Evolutionary conservation across 2,329 filamentous ascomycete species (phyloP), one percentile per base, ranked within the genome.

Genomic region (Thielaviopsis musarum): DNA sequence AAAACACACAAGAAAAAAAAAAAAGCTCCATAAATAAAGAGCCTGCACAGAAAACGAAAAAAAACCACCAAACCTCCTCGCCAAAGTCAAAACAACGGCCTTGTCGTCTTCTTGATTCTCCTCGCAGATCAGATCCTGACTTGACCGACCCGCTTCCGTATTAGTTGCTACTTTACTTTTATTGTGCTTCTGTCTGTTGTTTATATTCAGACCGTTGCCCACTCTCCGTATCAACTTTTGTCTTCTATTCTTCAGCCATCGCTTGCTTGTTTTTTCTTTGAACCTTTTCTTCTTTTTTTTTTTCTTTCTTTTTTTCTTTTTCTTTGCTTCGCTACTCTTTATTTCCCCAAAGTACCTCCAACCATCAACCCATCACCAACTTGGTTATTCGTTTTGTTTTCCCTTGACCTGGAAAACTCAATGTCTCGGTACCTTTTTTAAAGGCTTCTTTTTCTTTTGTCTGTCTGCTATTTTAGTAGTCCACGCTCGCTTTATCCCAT

Each of bases 401-500:
- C 54, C 48, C 45, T 34, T 19, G 26, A 48, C 19, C 53, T 26
- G 49, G 49, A 58, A 57, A 30, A 24, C 28, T 52, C 49, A 57
- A 61, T 61, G 59, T 57, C 59, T 61, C 59, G 55, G 56, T 38
- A 61, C 58, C 52, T 41, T 52, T 49, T 55, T 52, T 61, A 56
- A 34, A 34, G 10, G 10, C 30, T 34, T 34, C 30, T 34, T 45
- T 56, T 26, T 45, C 52, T 56, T 34, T 51, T 34, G 48, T 52
- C 58, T 59, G 55, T 34, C 30, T 34, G 30, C 30, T 34, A 34
- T 34, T 55, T 61, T 56, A 58, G 56, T 61, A 55, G 55, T 56
- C 59, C 56, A 61, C 56, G 59, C 60, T 59, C 60, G 52, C 60
- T 61, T 59, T 53, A 56, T 54, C 54, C 22, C 57, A 26, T 34